phyloP scores from a whole-genome alignment of 345 rosid genomes.

The Bretschneidera sinensis region DNA sequence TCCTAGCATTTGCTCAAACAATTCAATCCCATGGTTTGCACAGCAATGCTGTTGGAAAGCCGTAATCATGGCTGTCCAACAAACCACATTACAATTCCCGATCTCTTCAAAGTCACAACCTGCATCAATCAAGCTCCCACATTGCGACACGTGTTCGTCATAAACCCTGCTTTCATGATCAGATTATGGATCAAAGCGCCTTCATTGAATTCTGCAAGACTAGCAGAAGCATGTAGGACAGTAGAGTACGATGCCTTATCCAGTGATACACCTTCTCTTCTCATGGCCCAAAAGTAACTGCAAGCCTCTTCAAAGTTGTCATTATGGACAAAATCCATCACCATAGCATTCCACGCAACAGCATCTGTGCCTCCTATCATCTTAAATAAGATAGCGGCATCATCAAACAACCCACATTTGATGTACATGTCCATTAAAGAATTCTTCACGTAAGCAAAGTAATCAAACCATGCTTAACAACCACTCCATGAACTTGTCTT shows the following conservation, averaged over 20 bases:
- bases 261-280: conserved; percentile 24
- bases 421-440: conserved; percentile 35
- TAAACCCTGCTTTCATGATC: conserved; percentile 31
- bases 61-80: conserved; percentile 40
- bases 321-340: conserved; percentile 27
- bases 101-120: conserved; percentile 25
- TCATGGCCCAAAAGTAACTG: conserved; percentile 30
- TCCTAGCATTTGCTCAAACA: conserved; percentile 34
- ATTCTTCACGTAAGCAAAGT: conserved; percentile 30
- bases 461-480: conserved; percentile 25
- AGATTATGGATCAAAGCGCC: conserved; percentile 34
- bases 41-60: conserved; percentile 43
- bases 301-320: conserved; percentile 30
- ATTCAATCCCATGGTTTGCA: conserved; percentile 24
- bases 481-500: conserved; percentile 33
- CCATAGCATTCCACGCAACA: conserved; percentile 33
- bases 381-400: conserved; percentile 25
- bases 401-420: conserved; percentile 26
- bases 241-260: conserved; percentile 42
- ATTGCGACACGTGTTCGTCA: conserved; percentile 22
- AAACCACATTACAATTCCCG: conserved; percentile 29
- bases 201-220: conserved; percentile 29
- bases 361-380: conserved; percentile 20
- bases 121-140: conserved; percentile 34
- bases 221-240: conserved; percentile 34